Evolutionary conservation across 2,329 filamentous ascomycete genomes (phyloP).

Genomic region (Paecilomyces sp.): DNA sequence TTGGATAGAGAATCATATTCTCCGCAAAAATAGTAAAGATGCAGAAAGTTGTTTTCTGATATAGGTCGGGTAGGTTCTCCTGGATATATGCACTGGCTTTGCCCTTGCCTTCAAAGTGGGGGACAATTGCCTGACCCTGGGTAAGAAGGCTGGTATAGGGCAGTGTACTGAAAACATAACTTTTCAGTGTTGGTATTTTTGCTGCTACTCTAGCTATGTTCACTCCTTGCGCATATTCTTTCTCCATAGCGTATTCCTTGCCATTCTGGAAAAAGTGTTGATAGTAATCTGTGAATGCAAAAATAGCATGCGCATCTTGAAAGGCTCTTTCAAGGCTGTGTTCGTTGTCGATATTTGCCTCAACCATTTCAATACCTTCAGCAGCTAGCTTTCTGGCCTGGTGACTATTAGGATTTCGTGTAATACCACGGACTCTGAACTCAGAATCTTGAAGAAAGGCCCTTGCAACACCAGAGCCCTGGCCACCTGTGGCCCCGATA

Average conservation of each 20-base stretch:
- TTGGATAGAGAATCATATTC: slow-evolving; percentile 20
- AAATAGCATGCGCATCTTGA: slow-evolving; percentile 16
- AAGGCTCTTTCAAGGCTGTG: neutral
- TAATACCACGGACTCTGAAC: neutral
- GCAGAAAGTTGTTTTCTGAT: slow-evolving; percentile 34
- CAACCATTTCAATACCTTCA: neutral
- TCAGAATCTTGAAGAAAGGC: neutral
- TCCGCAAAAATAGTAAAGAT: slow-evolving; percentile 29
- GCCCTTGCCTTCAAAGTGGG: slow-evolving; percentile 40
- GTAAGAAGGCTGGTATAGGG: slow-evolving; percentile 27
- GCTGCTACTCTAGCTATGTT: slow-evolving; percentile 38
- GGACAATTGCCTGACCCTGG: slow-evolving; percentile 24
- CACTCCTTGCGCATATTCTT: slow-evolving; percentile 34
- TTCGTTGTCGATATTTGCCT: neutral
- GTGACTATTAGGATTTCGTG: neutral
- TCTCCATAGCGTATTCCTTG: slow-evolving; percentile 24
- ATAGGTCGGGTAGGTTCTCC: slow-evolving; percentile 18
- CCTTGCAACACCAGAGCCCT: neutral
- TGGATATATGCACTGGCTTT: slow-evolving; percentile 36
- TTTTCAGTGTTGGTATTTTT: slow-evolving; percentile 28
- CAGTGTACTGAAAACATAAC: slow-evolving; percentile 42
- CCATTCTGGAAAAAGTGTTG: slow-evolving; percentile 22
- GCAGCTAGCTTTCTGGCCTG: neutral
- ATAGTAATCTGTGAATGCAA: slow-evolving; percentile 38
- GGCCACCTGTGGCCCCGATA: neutral